Evolutionary conservation across 331 rosid species (phyloP).

Genomic region (Malus hybrid): DNA sequence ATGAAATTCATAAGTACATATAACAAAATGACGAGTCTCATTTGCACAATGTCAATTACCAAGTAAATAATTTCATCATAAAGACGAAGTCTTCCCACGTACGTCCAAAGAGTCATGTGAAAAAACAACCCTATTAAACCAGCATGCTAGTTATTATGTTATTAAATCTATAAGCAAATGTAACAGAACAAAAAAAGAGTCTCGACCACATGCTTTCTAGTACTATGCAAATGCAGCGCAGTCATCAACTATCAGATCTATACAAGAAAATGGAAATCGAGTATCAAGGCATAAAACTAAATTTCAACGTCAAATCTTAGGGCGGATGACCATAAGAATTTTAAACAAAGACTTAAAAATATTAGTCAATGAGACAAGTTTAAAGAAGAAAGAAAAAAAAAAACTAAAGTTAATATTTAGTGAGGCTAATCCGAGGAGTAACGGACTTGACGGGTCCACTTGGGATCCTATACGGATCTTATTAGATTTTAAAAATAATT

Average conservation of each 20-base stretch:
- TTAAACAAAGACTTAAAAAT: not conserved
- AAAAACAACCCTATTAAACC: not conserved
- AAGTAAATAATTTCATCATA: too few species aligned
- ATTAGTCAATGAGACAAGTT: not conserved
- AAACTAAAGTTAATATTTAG: not conserved
- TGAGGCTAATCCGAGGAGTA: not conserved
- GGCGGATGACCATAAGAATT: not conserved
- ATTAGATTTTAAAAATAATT: too few species aligned
- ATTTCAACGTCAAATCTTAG: not conserved
- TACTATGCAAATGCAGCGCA: not conserved
- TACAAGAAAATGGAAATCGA: too few species aligned
- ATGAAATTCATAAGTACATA: too few species aligned
- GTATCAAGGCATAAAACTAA: too few species aligned
- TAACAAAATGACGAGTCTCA: too few species aligned
- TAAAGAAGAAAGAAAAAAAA: not conserved
- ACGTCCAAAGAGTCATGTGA: not conserved
- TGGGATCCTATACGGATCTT: too few species aligned
- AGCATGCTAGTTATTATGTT: not conserved
- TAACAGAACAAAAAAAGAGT: not conserved
- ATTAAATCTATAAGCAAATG: not conserved
- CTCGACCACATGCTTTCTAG: not conserved
- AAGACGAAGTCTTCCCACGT: accelerated
- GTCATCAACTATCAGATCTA: not conserved
- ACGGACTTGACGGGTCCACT: slow-evolving; percentile 22
- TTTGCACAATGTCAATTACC: too few species aligned